phyloP scores from a whole-genome alignment of 176 grass and related monocot genomes.

The Themeda triandra region DNA sequence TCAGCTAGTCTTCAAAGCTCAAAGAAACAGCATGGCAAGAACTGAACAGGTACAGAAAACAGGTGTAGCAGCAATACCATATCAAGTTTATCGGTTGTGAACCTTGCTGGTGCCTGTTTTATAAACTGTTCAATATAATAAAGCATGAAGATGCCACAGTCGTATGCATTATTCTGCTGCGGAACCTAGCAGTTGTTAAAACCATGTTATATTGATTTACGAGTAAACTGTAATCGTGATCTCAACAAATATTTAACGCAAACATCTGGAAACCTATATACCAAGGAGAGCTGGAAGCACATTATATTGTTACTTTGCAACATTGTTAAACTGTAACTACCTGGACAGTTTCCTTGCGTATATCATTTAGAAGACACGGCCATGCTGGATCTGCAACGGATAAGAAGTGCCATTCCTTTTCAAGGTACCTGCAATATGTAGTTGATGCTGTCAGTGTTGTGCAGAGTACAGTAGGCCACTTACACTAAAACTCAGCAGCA shows the following conservation, averaged over 20 bases:
- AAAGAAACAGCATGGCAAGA: conserved; percentile 17
- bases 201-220: conserved; percentile 10
- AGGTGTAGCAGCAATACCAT: conserved; percentile 52
- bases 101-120: conserved; percentile 64
- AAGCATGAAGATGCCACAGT: no score
- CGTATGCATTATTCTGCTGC: conserved; percentile 68
- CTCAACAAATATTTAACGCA: background rate
- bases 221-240: background rate
- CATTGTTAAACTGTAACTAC: conserved; percentile 30
- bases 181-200: conserved; percentile 48
- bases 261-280: background rate
- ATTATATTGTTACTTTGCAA: background rate
- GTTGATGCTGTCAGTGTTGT: conserved; percentile 1
- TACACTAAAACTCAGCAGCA: background rate
- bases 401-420: conserved; percentile 54
- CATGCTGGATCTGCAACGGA: conserved; percentile 37
- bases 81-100: conserved; percentile 42
- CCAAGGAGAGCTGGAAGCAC: background rate
- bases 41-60: conserved; percentile 9
- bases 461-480: background rate
- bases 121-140: conserved; percentile 62
- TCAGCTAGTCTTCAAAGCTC: background rate
- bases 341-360: conserved; percentile 34
- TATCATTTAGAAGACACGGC: conserved; percentile 35
- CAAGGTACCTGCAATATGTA: conserved; percentile 49